Percentiles rank a stretch among this genome's conserved stretches.
Conservation (phyloP, 768 basidiomycete genomes). For the Suillus cothurnatus region DNA sequence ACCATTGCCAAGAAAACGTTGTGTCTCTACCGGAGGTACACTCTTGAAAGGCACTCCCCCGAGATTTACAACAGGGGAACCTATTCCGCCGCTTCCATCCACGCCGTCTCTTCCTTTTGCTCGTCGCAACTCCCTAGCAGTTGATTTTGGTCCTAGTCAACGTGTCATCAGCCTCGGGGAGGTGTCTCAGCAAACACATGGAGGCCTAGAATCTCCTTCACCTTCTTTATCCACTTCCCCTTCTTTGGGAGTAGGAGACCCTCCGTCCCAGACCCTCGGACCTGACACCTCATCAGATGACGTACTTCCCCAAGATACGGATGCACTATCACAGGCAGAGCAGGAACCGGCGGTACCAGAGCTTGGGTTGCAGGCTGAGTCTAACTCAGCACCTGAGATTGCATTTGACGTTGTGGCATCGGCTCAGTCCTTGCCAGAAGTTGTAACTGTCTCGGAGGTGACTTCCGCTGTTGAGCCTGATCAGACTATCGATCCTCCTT, state of each 20-base stretch:
- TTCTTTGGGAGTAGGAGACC: background rate
- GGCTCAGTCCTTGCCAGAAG: background rate
- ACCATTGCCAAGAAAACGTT: conserved; percentile 28
- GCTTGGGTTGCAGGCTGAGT: background rate
- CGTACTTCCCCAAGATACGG: background rate
- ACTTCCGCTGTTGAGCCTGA: background rate
- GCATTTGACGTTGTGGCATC: background rate
- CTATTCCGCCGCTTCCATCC: conserved; percentile 29
- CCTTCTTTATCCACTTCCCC: conserved; percentile 8
- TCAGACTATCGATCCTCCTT: background rate
- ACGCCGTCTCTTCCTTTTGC: background rate
- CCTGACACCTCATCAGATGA: background rate
- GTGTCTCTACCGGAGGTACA: conserved; percentile 28
- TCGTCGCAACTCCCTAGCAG: conserved; percentile 34
- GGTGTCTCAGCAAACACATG: conserved; percentile 1
- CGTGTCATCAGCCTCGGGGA: conserved; percentile 22
- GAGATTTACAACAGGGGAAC: conserved; percentile 19
- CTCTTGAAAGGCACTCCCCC: conserved; percentile 18
- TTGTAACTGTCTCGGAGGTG: background rate
- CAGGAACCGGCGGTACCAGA: conserved; percentile 6
- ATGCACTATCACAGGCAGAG: conserved; percentile 4
- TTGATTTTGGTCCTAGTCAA: conserved; percentile 24
- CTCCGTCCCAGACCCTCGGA: background rate
- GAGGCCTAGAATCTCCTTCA: conserved; percentile 10
- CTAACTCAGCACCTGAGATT: background rate